phyloP scores from a whole-genome alignment of 1,284 basidiomycete genomes.

The Cerioporus squamosus region DNA sequence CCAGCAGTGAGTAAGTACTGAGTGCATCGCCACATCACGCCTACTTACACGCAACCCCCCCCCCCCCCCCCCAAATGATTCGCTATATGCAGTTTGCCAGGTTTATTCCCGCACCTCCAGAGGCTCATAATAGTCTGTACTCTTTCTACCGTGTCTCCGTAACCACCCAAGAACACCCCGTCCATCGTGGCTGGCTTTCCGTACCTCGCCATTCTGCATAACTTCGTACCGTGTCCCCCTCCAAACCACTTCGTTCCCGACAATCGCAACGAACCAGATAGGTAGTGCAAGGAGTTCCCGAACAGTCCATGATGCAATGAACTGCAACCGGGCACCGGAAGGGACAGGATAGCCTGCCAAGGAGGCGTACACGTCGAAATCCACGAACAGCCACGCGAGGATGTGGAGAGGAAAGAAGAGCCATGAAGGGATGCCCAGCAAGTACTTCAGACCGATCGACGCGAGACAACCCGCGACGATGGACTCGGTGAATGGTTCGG shows the following conservation, averaged over 20 bases:
- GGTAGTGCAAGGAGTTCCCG: conserved; percentile 85
- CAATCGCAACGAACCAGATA: conserved; percentile 82
- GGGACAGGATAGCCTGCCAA: conserved; percentile 73
- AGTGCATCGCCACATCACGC: no score
- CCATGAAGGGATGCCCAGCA: conserved; percentile 56
- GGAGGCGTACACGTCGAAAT: conserved; percentile 76
- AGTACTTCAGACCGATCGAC: conserved; percentile 55
- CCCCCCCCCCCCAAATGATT: no score
- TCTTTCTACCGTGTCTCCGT: conserved; percentile 17
- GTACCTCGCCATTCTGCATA: conserved; percentile 66
- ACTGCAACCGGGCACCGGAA: conserved; percentile 52
- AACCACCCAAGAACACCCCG: conserved; percentile 23
- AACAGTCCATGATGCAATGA: conserved; percentile 76
- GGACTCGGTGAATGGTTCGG: conserved; percentile 91
- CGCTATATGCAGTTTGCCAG: neutral
- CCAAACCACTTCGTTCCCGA: conserved; percentile 85
- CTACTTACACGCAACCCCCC: neutral
- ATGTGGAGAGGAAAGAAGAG: conserved; percentile 63
- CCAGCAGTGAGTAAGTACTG: no score
- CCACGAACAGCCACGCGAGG: conserved; percentile 63
- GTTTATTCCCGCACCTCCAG: conserved; percentile 11
- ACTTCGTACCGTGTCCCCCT: conserved; percentile 74
- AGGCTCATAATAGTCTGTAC: conserved; percentile 31
- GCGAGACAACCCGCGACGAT: conserved; percentile 72
- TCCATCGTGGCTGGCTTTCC: conserved; percentile 20